Evolutionary conservation across 148 eudicot species (phyloP).

Genomic region (Silene latifolia): DNA sequence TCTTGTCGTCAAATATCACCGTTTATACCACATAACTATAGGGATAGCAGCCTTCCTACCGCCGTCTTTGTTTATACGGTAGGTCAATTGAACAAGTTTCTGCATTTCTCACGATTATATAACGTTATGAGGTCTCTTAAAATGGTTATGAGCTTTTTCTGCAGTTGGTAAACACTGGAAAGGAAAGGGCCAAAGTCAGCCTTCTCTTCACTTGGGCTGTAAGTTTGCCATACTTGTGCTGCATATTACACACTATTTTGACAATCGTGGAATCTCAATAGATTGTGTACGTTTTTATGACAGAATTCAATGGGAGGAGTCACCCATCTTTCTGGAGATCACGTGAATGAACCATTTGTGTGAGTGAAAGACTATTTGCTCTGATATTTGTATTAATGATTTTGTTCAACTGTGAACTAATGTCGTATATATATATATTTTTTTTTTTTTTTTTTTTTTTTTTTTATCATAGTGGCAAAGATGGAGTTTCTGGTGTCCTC

Average conservation of each 20-base stretch:
- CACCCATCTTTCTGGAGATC: slow-evolving; percentile 91
- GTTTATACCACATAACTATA: slow-evolving; percentile 90
- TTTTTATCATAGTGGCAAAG: slow-evolving; percentile 61
- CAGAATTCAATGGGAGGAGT: slow-evolving; percentile 96
- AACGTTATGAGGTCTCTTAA: neutral
- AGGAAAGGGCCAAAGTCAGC: slow-evolving; percentile 96
- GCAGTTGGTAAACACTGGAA: slow-evolving; percentile 93
- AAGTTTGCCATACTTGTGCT: slow-evolving; percentile 34
- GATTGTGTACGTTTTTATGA: slow-evolving; percentile 10
- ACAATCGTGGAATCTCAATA: slow-evolving; percentile 10
- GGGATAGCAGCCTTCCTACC: slow-evolving; percentile 95
- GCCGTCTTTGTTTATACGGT: slow-evolving; percentile 96
- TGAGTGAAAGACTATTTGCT: slow-evolving; percentile 27
- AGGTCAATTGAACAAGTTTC: slow-evolving; percentile 21
- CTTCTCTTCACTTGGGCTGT: slow-evolving; percentile 98
- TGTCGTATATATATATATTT: too few species aligned
- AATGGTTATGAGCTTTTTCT: slow-evolving; percentile 20
- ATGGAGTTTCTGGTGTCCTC: slow-evolving; percentile 95
- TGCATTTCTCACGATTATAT: neutral
- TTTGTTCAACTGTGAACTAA: slow-evolving; percentile 13
- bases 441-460: too few species aligned
- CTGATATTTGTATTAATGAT: slow-evolving; percentile 4
- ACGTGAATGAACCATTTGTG: slow-evolving; percentile 96
- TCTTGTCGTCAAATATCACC: slow-evolving; percentile 99
- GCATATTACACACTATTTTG: neutral